Conservation (phyloP, 306 rosid species). For the Trifolium subterraneum region DNA sequence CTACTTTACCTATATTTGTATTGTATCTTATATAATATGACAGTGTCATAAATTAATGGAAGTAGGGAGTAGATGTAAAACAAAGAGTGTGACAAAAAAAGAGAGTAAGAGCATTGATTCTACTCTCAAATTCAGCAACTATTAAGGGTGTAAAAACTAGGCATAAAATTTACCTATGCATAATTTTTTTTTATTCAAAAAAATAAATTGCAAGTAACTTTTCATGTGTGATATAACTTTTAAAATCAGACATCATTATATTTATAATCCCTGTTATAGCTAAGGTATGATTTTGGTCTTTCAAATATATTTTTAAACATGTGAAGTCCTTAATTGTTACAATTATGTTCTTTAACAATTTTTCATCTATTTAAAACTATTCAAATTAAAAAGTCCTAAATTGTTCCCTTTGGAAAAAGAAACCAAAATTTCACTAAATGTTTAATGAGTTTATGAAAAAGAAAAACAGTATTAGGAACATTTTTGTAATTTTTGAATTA, state of each 20-base stretch:
- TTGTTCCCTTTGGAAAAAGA: background rate
- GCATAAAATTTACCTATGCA: background rate
- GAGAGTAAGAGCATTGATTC: too few species aligned
- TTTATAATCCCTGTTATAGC: background rate
- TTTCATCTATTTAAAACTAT: too few species aligned
- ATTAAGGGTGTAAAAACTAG: background rate
- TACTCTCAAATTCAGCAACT: background rate
- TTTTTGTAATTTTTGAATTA: background rate
- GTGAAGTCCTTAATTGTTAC: background rate
- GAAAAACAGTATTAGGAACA: background rate
- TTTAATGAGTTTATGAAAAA: background rate
- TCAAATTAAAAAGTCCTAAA: too few species aligned
- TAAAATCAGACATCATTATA: too few species aligned
- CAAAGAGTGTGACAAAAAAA: background rate
- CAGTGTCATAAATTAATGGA: background rate
- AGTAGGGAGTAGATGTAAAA: background rate
- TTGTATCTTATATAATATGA: background rate
- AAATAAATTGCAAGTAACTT: too few species aligned
- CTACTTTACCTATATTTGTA: background rate
- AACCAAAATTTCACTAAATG: background rate
- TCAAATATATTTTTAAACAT: background rate
- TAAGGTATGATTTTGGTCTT: background rate
- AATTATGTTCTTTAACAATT: too few species aligned
- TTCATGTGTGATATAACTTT: too few species aligned
- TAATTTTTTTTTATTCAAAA: too few species aligned